phyloP scores from a whole-genome alignment of 1,139 yeast genomes.

The Scheffersomyces parashehatae region DNA sequence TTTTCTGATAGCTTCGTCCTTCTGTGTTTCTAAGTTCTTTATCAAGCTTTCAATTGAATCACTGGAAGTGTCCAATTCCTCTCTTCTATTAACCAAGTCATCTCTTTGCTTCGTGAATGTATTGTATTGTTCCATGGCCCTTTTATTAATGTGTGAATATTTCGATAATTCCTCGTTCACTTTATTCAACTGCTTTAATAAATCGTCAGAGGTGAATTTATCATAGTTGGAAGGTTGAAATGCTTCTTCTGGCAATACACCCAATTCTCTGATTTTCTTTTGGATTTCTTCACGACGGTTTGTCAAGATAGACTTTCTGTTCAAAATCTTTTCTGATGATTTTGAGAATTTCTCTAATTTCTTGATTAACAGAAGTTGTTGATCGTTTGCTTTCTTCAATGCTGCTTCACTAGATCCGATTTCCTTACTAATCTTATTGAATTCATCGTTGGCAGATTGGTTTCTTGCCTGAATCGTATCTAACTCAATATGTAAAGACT shows the following conservation, averaged over 20 bases:
- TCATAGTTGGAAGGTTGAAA: slow-evolving; percentile 46
- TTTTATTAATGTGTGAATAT: slow-evolving; percentile 80
- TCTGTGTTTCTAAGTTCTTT: slow-evolving; percentile 69
- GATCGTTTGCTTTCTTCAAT: slow-evolving; percentile 53
- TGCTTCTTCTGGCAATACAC: slow-evolving; percentile 87
- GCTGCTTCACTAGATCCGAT: slow-evolving; percentile 40
- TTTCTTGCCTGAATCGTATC: slow-evolving; percentile 22
- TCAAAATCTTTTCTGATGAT: slow-evolving; percentile 62
- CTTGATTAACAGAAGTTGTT: slow-evolving; percentile 54
- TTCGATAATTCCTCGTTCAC: slow-evolving; percentile 60
- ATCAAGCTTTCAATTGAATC: slow-evolving; percentile 74
- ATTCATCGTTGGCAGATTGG: slow-evolving; percentile 18
- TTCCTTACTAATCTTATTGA: slow-evolving; percentile 28
- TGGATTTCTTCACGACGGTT: slow-evolving; percentile 73
- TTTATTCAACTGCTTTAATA: slow-evolving; percentile 56
- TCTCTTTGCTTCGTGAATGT: slow-evolving; percentile 75
- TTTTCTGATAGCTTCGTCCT: slow-evolving; percentile 77
- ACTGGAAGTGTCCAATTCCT: slow-evolving; percentile 70
- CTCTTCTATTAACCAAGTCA: slow-evolving; percentile 62
- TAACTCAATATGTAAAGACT: slow-evolving; percentile 22
- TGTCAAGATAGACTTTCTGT: slow-evolving; percentile 61
- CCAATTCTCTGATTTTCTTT: slow-evolving; percentile 75
- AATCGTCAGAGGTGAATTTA: slow-evolving; percentile 50
- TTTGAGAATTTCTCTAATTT: slow-evolving; percentile 65
- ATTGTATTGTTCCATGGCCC: slow-evolving; percentile 83